Evolutionary conservation across 805 yeast species (phyloP), one percentile per base, ranked within the genome.

Genomic region (Pichia insulana): DNA sequence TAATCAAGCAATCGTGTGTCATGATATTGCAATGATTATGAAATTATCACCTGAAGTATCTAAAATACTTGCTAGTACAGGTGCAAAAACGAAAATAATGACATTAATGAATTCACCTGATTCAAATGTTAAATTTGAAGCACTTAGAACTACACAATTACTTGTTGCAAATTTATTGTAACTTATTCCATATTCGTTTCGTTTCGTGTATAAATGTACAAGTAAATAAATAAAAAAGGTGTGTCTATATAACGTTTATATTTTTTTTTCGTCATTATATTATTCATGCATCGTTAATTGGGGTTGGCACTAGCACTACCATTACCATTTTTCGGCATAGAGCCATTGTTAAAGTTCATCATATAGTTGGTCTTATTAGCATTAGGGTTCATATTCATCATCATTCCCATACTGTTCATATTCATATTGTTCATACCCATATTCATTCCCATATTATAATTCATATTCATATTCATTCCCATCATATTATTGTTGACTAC

Each of bases 61-160:
- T 20, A 67, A 65, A 38, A 67, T 76, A 12, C 60, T 84, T 39
- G 70, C 67, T 54, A 64, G 74, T 53, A 58, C 65, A 49, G 75
- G 86, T 54, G 70, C 82, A 50, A 92, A 92, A 69, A 67, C 83
- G 18, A 76, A 78, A 60, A 76, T 92, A 44, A 90, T 92, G 97
- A 74, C 75, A 47, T 70, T 88, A 49, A 79, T 92, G 78, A 78
- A 76, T 55, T 77, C 80, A 44, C 75, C 80, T 34, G 89, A 88
- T 60, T 74, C 89, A 18, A 92, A 86, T 58, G 89, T 92, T 51
- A 85, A 90, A 59, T 92, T 83, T 59, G 96, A 90, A 68, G 97
- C 97, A 2, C 74, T 92, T 57, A 86, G 85, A 62, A 88, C 97
- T 4, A 86, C 96, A n/a, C 98, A 92, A 68, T 75, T 81, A 44